phyloP scores from a whole-genome alignment of 352 stramenopile genomes.

The Pythium scleroteichum region DNA sequence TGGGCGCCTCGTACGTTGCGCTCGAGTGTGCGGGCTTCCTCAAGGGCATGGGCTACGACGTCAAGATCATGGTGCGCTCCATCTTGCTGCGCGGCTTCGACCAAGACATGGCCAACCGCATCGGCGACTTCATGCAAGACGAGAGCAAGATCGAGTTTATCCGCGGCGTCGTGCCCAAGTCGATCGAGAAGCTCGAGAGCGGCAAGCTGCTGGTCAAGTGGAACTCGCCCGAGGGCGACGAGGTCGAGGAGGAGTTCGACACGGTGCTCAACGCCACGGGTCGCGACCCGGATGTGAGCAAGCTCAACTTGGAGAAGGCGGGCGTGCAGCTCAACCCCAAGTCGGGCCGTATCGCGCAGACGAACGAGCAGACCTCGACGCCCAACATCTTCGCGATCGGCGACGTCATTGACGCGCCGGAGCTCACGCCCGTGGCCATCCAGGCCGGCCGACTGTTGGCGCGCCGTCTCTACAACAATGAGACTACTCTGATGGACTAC shows the following conservation, averaged over 20 bases:
- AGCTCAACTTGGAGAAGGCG: constrained; percentile 87
- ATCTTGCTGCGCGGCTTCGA: constrained; percentile 98
- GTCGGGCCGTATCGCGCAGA: constrained; percentile 90
- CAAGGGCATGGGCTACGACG: constrained; percentile 94
- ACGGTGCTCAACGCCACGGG: constrained; percentile 96
- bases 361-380: constrained; percentile 93
- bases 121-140: constrained; percentile 92
- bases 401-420: constrained; percentile 95
- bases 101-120: constrained; percentile 94
- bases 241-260: constrained; percentile 92
- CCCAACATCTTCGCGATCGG: constrained; percentile 97
- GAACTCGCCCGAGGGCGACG: constrained; percentile 54
- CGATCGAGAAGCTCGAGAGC: constrained; percentile 91
- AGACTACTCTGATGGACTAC: constrained; percentile 90
- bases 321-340: constrained; percentile 89
- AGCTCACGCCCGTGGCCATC: constrained; percentile 98
- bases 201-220: constrained; percentile 83
- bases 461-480: constrained; percentile 89
- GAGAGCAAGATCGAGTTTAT: constrained; percentile 93
- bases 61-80: constrained; percentile 96
- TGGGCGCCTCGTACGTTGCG: constrained; percentile 97
- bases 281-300: constrained; percentile 90
- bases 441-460: constrained; percentile 92
- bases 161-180: constrained; percentile 85
- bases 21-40: constrained; percentile 98